Conservation (phyloP, 2,329 filamentous ascomycete genomes). For the Leptographium lundbergii region DNA sequence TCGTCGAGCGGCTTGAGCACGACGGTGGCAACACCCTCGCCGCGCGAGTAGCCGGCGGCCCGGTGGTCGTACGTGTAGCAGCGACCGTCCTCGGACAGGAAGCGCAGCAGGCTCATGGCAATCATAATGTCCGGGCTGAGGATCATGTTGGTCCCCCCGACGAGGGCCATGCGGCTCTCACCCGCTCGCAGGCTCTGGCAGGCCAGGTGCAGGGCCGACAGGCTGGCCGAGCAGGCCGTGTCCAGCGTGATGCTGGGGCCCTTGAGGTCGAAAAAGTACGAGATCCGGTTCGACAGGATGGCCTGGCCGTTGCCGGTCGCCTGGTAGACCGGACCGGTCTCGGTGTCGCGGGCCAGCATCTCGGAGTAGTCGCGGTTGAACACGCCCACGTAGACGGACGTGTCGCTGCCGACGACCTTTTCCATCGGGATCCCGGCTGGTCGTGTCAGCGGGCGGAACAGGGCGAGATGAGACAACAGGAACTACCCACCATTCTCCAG, state of each 20-base stretch:
- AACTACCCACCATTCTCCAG: conserved; percentile 30
- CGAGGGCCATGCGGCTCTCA: conserved; percentile 1
- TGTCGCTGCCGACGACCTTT: not conserved
- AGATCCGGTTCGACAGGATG: conserved; percentile 22
- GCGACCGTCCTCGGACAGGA: conserved; percentile 10
- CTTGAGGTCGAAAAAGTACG: conserved; percentile 23
- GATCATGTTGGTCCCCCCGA: conserved; percentile 6
- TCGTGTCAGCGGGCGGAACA: too few species aligned
- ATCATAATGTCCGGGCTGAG: conserved; percentile 9
- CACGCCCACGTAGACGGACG: conserved; percentile 15
- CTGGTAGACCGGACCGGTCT: conserved; percentile 14
- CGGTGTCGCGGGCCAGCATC: conserved; percentile 12
- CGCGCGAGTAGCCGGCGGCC: conserved; percentile 31
- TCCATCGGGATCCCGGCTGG: not conserved
- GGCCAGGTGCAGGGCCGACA: conserved; percentile 15
- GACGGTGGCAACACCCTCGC: conserved; percentile 27
- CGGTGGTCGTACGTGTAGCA: conserved; percentile 21
- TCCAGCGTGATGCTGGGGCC: conserved; percentile 24
- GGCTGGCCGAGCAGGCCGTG: conserved; percentile 24
- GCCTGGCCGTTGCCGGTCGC: conserved; percentile 18
- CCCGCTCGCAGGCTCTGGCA: conserved; percentile 8
- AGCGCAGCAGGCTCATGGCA: conserved; percentile 9
- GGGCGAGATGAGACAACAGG: too few species aligned
- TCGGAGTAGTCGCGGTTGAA: conserved; percentile 16
- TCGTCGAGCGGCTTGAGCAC: conserved; percentile 27